phyloP scores from a whole-genome alignment of 2,329 filamentous ascomycete species.

The Sarocladiaceae sp. region DNA sequence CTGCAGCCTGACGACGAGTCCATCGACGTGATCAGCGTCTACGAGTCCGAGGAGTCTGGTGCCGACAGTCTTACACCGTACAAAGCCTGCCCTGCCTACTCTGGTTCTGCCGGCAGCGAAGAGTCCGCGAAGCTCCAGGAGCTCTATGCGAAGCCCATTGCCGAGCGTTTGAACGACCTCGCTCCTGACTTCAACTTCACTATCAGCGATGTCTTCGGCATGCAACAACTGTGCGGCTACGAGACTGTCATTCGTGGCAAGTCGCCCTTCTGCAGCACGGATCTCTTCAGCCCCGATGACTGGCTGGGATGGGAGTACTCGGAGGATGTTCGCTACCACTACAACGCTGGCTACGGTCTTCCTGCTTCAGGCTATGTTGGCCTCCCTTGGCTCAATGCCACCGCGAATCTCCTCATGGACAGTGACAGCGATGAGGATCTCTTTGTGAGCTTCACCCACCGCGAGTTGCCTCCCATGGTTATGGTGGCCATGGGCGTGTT shows the following conservation, averaged over 20 bases:
- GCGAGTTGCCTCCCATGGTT: constrained; percentile 61
- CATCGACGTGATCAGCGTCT: constrained; percentile 48
- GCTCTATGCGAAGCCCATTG: constrained; percentile 54
- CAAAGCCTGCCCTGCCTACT: constrained; percentile 58
- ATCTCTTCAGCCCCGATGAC: constrained; percentile 53
- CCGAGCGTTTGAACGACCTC: constrained; percentile 46
- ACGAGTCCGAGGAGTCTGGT: constrained; percentile 49
- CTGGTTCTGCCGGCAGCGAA: constrained; percentile 47
- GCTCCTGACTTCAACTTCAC: constrained; percentile 58
- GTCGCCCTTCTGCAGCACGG: constrained; percentile 54
- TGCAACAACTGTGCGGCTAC: constrained; percentile 62
- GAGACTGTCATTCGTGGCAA: constrained; percentile 57
- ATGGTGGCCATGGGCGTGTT: constrained; percentile 62
- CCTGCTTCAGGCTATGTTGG: constrained; percentile 51
- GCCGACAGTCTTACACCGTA: constrained; percentile 59
- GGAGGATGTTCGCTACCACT: constrained; percentile 57
- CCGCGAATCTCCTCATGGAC: constrained; percentile 41
- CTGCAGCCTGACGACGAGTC: constrained; percentile 45
- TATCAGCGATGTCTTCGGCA: constrained; percentile 53
- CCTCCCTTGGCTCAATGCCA: constrained; percentile 61
- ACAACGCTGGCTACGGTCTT: constrained; percentile 61
- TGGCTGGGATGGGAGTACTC: constrained; percentile 63
- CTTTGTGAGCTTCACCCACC: constrained; percentile 63
- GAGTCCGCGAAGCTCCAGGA: constrained; percentile 44
- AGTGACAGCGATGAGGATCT: constrained; percentile 44